These are phyloP conservation scores for Capsicum rhomboideum DNA, from an alignment of 257 asterid species.

Conservation along the genomic window DNA sequence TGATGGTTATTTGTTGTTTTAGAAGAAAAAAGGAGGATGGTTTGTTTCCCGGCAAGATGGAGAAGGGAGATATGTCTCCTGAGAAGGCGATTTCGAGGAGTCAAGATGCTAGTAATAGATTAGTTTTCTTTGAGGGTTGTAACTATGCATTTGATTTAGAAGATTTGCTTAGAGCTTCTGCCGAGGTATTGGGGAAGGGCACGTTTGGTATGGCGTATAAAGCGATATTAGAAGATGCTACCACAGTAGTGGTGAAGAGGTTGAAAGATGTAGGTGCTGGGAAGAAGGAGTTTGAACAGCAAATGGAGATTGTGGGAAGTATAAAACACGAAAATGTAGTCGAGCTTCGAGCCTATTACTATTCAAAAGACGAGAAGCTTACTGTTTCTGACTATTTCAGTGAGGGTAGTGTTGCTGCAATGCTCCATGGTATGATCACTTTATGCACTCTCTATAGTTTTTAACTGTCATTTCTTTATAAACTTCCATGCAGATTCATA, in stretches of 20 bases:
- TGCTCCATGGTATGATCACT: constrained; percentile 66
- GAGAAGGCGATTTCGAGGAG: constrained; percentile 66
- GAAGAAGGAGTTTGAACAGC: constrained; percentile 86
- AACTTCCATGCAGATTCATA: neutral
- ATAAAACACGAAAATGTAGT: constrained; percentile 83
- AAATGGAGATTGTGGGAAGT: constrained; percentile 66
- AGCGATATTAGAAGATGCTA: constrained; percentile 81
- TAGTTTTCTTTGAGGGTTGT: constrained; percentile 89
- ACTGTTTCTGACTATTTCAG: constrained; percentile 74
- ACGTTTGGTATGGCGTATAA: constrained; percentile 77
- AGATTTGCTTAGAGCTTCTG: constrained; percentile 94
- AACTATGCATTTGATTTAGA: constrained; percentile 80
- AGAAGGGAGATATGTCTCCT: constrained; percentile 68
- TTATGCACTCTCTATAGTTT: neutral
- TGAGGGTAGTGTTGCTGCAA: constrained; percentile 73
- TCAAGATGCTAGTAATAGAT: constrained; percentile 60
- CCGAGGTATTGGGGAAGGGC: constrained; percentile 92
- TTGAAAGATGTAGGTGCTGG: constrained; percentile 83
- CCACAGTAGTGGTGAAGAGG: constrained; percentile 84
- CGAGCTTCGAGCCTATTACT: constrained; percentile 82
- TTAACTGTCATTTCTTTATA: neutral
- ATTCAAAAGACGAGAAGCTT: constrained; percentile 96
- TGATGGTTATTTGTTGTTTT: constrained; percentile 53
- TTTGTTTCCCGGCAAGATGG: constrained; percentile 61
- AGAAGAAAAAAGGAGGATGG: constrained; percentile 32